Base-by-base conservation (phyloP, 345 rosid genomes). In the Melaleuca quinquenervia region DNA sequence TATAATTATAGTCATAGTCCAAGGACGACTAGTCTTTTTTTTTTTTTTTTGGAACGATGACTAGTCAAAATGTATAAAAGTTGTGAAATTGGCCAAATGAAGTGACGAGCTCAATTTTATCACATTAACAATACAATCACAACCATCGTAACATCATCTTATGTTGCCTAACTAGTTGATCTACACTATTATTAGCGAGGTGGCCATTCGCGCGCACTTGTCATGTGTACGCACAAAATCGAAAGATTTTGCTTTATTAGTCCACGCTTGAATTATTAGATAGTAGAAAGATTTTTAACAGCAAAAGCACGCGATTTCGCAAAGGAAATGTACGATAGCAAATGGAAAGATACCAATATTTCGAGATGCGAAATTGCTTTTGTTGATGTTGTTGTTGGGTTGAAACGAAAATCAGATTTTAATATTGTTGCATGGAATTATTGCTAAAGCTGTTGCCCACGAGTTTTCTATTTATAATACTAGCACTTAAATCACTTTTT, bases 171-270 rank as follows among this genome's bases (percentile, higher is more conserved):
- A n/a, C n/a, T 27, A 32, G 16, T 32, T 5, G n/a, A 58, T n/a
- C 64, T 26, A 6, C 64, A 58, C 32, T 11, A 11, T 11, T 10
- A 58, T 58, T 58, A 10, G 16, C 32, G n/a, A 11, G 16, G 24
- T 12, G 8, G 12, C 0, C 0, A 5, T n/a, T 58, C 64, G 26
- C n/a, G 64, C 16, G 0, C 10, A 5, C 10, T 55, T 6, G 13
- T 55, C 24, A 1, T 13, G 3, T 56, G 11, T 56, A n/a, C 12
- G 3, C 16, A 5, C 32, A 5, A 58, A 58, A 1, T n/a, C 24
- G 32, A n/a, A 0, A 58, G n/a, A n/a, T 26, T 58, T 12, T 58
- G 1, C 6, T 29, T 26, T 58, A 58, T 58, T 58, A 12, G 13
- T 58, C 26, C 0, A 11, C 12, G 12, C n/a, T 58, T 11, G 32